Conservation (phyloP, 1,284 basidiomycete genomes). For the Meripilus lineatus region DNA sequence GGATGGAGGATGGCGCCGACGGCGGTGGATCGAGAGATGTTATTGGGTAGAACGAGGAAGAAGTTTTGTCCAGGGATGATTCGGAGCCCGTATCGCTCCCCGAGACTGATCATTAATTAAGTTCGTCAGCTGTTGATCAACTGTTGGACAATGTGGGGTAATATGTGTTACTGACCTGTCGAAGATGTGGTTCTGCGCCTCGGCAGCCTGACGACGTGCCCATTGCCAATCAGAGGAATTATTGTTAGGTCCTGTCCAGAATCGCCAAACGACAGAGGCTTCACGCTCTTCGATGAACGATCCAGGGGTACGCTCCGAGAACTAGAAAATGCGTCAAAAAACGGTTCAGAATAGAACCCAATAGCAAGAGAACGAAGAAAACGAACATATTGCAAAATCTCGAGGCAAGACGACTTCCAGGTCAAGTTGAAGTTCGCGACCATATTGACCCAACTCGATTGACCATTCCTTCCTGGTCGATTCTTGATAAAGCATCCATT, state of each 20-base stretch:
- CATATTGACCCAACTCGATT: conserved; percentile 68
- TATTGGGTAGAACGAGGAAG: conserved; percentile 83
- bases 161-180: conserved; percentile 45
- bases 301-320: conserved; percentile 83
- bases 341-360: too few species aligned
- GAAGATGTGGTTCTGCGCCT: conserved; percentile 89
- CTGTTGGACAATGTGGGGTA: background rate
- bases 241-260: conserved; percentile 54
- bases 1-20: conserved; percentile 72
- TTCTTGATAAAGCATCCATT: conserved; percentile 85
- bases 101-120: conserved; percentile 43
- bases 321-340: conserved; percentile 38
- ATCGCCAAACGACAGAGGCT: conserved; percentile 81
- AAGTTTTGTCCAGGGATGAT: conserved; percentile 75
- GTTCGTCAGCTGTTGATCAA: too few species aligned
- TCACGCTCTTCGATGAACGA: conserved; percentile 84
- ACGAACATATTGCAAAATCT: conserved; percentile 78
- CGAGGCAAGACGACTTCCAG: conserved; percentile 76
- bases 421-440: conserved; percentile 73
- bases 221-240: conserved; percentile 59
- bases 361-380: background rate
- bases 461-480: conserved; percentile 31
- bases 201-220: conserved; percentile 82
- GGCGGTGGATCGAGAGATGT: conserved; percentile 76
- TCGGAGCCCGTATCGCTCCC: conserved; percentile 74